Percentiles rank a stretch among this genome's conserved stretches.
Conservation (phyloP, 2,329 filamentous ascomycete species). For the Penicillium sp. region DNA sequence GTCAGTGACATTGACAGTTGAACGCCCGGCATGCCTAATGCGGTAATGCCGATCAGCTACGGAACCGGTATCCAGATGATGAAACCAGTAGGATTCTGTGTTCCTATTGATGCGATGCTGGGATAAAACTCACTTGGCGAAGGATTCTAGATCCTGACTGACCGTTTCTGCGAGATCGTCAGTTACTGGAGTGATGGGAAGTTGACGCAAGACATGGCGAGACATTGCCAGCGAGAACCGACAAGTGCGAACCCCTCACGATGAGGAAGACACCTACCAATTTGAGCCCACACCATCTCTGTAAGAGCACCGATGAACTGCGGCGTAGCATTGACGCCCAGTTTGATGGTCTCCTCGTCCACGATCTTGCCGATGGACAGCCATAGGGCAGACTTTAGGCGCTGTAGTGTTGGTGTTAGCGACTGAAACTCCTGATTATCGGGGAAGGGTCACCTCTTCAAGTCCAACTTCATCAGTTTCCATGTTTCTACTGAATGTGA, state of each 20-base stretch:
- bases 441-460: constrained; percentile 29
- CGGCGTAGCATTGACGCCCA: constrained; percentile 79
- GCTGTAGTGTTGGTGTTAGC: constrained; percentile 45
- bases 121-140: constrained; percentile 48
- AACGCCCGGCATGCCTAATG: constrained; percentile 72
- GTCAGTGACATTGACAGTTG: constrained; percentile 76
- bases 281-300: constrained; percentile 81
- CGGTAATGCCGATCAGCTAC: constrained; percentile 27
- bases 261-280: constrained; percentile 54
- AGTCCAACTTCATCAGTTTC: constrained; percentile 30
- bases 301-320: constrained; percentile 84
- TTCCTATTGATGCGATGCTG: not conserved
- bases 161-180: constrained; percentile 44
- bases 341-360: constrained; percentile 70
- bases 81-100: not conserved
- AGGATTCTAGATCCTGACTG: constrained; percentile 60
- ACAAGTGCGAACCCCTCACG: not conserved
- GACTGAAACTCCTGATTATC: not conserved
- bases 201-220: not conserved
- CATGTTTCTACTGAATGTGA: constrained; percentile 15
- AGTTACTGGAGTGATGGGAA: not conserved
- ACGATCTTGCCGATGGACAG: constrained; percentile 80
- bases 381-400: constrained; percentile 81
- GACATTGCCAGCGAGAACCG: not conserved
- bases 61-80: not conserved